phyloP scores from a whole-genome alignment of 31 red algal species.

The Asparagopsis taxiformis region DNA sequence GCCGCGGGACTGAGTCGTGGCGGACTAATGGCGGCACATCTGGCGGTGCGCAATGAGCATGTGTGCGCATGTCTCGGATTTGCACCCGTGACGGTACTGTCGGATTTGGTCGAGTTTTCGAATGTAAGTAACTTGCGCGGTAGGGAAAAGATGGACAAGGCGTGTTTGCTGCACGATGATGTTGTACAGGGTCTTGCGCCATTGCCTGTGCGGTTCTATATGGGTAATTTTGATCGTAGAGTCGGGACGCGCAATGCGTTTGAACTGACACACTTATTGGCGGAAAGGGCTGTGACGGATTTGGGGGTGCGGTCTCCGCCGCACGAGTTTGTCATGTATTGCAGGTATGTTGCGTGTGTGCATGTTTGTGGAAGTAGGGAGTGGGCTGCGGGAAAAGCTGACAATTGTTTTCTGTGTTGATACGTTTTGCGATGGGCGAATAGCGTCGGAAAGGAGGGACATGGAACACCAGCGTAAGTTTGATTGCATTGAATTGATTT shows the following conservation, averaged over 20 bases:
- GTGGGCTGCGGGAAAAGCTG: background rate
- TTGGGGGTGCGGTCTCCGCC: slow-evolving; percentile 59
- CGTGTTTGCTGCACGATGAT: slow-evolving; percentile 23
- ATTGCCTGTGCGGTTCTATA: slow-evolving; percentile 60
- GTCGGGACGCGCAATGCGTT: slow-evolving; percentile 67
- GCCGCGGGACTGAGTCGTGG: slow-evolving; percentile 72
- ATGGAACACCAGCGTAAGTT: slow-evolving; percentile 60
- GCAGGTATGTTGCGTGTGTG: slow-evolving; percentile 43
- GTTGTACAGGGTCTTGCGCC: slow-evolving; percentile 23
- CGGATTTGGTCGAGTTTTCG: slow-evolving; percentile 47
- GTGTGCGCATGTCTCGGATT: slow-evolving; percentile 48
- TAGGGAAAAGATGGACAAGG: slow-evolving; percentile 10
- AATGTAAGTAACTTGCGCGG: slow-evolving; percentile 1
- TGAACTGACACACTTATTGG: slow-evolving; percentile 51
- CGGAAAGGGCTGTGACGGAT: slow-evolving; percentile 33
- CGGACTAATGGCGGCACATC: slow-evolving; percentile 44
- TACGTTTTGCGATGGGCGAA: background rate
- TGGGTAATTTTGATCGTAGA: slow-evolving; percentile 61
- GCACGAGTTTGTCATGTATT: slow-evolving; percentile 69
- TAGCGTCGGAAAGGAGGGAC: slow-evolving; percentile 51
- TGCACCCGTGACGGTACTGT: slow-evolving; percentile 58
- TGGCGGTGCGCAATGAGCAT: slow-evolving; percentile 19
- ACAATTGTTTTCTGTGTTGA: background rate
- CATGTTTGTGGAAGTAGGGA: background rate
- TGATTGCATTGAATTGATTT: background rate